These are phyloP conservation scores for Plasmodium relictum DNA, from an alignment of 169 alveolate genomes.

Conservation along the genomic window DNA sequence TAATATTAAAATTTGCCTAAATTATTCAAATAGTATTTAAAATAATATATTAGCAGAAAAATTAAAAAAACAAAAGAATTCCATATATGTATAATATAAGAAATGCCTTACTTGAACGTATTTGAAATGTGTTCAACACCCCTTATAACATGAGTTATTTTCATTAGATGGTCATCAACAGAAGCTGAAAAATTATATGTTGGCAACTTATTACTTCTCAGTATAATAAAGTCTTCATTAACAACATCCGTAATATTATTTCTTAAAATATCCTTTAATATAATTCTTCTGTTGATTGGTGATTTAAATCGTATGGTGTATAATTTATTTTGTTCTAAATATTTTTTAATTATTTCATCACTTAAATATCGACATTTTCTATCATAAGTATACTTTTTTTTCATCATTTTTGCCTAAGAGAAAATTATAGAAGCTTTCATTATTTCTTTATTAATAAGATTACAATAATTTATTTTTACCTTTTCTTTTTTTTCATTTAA, in stretches of 20 bases:
- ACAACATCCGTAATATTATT: constrained; percentile 54
- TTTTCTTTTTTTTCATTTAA: constrained; percentile 68
- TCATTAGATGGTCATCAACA: constrained; percentile 88
- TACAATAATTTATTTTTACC: constrained; percentile 30
- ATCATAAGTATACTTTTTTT: constrained; percentile 44
- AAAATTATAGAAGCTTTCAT: constrained; percentile 22
- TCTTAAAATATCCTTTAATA: constrained; percentile 49
- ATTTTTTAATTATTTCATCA: constrained; percentile 13
- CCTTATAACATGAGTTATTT: constrained; percentile 87
- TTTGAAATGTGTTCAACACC: constrained; percentile 88
- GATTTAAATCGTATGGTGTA: constrained; percentile 70
- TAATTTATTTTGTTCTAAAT: constrained; percentile 3
- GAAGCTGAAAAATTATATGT: constrained; percentile 88
- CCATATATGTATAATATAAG: not conserved
- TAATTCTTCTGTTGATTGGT: constrained; percentile 35
- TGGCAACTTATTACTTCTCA: constrained; percentile 84
- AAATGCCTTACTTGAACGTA: constrained; percentile 79
- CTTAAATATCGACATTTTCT: constrained; percentile 34
- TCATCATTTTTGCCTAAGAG: constrained; percentile 19
- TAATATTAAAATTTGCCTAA: constrained; percentile 75
- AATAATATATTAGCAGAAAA: not conserved
- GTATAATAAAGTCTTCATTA: constrained; percentile 83
- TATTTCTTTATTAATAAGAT: not conserved
- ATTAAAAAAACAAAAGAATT: not conserved
- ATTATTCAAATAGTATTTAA: not conserved